Evolutionary conservation across 78 protist genomes (phyloP).

Genomic region (Trichosphaerium sp.): DNA sequence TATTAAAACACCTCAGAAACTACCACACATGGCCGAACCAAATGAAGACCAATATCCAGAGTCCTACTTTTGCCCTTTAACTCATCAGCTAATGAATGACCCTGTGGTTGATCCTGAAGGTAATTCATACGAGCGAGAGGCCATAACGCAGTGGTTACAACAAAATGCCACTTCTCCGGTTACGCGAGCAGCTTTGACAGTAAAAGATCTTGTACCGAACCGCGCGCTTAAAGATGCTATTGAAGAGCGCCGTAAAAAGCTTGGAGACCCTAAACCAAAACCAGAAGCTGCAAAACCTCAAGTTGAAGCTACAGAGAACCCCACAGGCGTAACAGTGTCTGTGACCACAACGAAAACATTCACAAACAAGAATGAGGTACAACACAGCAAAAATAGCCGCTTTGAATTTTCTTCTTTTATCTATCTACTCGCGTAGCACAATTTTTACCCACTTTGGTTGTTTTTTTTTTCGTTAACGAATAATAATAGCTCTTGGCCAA

Average conservation of each 20-base stretch:
- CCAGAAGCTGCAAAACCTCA: too few species aligned
- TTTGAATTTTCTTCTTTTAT: too few species aligned
- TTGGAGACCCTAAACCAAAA: too few species aligned
- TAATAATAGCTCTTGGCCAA: background rate
- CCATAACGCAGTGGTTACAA: constrained; percentile 36
- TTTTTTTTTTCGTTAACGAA: background rate
- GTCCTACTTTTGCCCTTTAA: constrained; percentile 42
- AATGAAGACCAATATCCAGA: constrained; percentile 20
- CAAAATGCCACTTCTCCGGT: constrained; percentile 19
- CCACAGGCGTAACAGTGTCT: too few species aligned
- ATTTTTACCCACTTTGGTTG: too few species aligned
- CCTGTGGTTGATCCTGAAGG: constrained; percentile 55
- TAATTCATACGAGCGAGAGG: constrained; percentile 40
- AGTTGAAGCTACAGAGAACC: too few species aligned
- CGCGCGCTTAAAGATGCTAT: constrained; percentile 4
- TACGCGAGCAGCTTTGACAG: constrained; percentile 3
- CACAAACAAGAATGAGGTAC: too few species aligned
- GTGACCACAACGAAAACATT: too few species aligned
- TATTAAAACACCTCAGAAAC: background rate
- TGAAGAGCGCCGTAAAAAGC: too few species aligned
- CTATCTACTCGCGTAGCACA: too few species aligned
- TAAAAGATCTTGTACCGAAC: constrained; percentile 6
- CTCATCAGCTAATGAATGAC: constrained; percentile 37
- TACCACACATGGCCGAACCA: too few species aligned
- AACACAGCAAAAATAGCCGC: too few species aligned